Evolutionary conservation across 2,329 filamentous ascomycete genomes (phyloP).

Genomic region (Cercospora beticola): DNA sequence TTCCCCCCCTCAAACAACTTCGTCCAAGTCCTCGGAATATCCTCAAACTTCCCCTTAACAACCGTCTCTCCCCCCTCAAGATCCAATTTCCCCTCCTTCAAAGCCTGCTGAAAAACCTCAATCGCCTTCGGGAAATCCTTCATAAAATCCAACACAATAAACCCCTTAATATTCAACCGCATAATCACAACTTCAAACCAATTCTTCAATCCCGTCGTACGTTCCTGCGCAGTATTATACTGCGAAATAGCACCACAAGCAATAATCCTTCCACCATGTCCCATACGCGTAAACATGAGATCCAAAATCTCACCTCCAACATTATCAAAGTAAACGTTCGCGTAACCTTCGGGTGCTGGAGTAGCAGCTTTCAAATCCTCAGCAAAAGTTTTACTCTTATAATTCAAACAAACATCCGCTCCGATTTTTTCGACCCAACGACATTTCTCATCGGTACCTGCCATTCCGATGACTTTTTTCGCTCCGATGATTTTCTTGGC

Average conservation of each 20-base stretch:
- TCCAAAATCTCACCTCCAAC: constrained; percentile 71
- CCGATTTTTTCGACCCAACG: constrained; percentile 52
- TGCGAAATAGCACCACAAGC: constrained; percentile 70
- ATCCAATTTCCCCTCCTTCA: constrained; percentile 49
- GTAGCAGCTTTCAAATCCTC: constrained; percentile 50
- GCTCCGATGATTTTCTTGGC: constrained; percentile 46
- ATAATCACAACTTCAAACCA: constrained; percentile 41
- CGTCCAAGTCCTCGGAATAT: constrained; percentile 51
- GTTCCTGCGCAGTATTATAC: constrained; percentile 59
- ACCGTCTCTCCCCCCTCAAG: constrained; percentile 49
- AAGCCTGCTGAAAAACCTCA: constrained; percentile 27
- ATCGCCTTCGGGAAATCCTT: constrained; percentile 29
- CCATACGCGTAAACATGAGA: constrained; percentile 63
- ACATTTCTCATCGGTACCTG: constrained; percentile 55
- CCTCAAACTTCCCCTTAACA: constrained; percentile 49
- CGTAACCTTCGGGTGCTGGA: constrained; percentile 38
- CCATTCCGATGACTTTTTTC: constrained; percentile 53
- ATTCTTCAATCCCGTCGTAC: constrained; percentile 37
- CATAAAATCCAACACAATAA: constrained; percentile 38
- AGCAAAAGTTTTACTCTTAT: constrained; percentile 51
- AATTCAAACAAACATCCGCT: constrained; percentile 57
- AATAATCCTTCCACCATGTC: constrained; percentile 61
- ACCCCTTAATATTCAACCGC: constrained; percentile 37
- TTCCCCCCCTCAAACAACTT: constrained; percentile 51
- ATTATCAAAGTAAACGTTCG: constrained; percentile 73